phyloP scores from a whole-genome alignment of 164 flowering plant genomes.

The Vitis rupestris region DNA sequence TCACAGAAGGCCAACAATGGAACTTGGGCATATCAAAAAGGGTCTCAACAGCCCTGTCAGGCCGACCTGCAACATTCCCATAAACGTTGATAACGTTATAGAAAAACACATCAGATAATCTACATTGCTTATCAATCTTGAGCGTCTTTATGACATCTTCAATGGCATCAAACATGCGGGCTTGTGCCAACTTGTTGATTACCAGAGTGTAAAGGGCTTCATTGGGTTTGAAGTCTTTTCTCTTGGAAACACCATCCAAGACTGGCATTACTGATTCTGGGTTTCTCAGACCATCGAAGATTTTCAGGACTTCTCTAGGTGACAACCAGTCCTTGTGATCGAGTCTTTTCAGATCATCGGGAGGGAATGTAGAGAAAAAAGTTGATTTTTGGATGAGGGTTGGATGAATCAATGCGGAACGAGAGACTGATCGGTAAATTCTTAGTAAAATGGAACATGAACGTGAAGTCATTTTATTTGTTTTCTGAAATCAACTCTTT shows the following conservation, averaged over 20 bases:
- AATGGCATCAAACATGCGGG: conserved; percentile 50
- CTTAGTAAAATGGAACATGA: background rate
- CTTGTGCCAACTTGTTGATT: conserved; percentile 54
- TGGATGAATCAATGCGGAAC: conserved; percentile 3
- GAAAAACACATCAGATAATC: conserved; percentile 74
- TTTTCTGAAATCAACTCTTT: background rate
- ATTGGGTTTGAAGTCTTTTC: conserved; percentile 80
- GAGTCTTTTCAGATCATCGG: conserved; percentile 19
- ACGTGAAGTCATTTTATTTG: background rate
- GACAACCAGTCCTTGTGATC: conserved; percentile 84
- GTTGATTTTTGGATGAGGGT: conserved; percentile 4
- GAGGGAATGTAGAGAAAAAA: background rate
- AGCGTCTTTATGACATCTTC: conserved; percentile 47
- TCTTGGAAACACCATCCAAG: conserved; percentile 46
- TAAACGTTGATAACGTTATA: conserved; percentile 55
- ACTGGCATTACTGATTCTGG: conserved; percentile 39
- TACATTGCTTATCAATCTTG: conserved; percentile 41
- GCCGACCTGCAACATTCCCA: conserved; percentile 53
- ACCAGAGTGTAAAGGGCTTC: conserved; percentile 59
- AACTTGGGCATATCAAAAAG: conserved; percentile 70
- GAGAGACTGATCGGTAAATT: background rate
- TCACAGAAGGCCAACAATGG: conserved; percentile 62
- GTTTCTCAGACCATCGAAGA: conserved; percentile 48
- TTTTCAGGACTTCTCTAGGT: conserved; percentile 52
- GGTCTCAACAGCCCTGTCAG: conserved; percentile 49